Evolutionary conservation across 164 flowering plant genomes (phyloP), one percentile per base, ranked within the genome.

Genomic region (Euptelea pleiosperma): DNA sequence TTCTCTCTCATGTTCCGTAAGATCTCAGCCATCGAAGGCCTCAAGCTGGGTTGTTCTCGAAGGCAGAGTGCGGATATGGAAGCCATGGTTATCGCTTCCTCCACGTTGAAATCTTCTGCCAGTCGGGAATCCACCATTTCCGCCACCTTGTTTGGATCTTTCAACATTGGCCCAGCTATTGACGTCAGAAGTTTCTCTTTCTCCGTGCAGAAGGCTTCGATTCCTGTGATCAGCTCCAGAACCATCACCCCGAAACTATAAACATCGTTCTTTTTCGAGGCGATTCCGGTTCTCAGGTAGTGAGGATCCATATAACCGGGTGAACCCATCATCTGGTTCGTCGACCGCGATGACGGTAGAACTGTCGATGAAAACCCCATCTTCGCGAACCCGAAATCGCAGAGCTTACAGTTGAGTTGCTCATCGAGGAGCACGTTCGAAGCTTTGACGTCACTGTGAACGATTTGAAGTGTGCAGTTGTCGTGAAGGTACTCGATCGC

Each of bases 301-400:
- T 77, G 79, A 2, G 96, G 93, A 45, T 89, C 96, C 6, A 80
- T 76, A 55, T 86, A 89, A 3, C 96, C 96, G 0, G 85, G 87
- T 6, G 93, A 89, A 8, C 91, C 93, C 74, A 82, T 52, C 63
- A 82, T 58, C 15, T 73, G 61, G 30, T 50, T 71, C 26, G 44
- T 45, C 15, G 76, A n/a, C n/a, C n/a, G n/a, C n/a, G n/a, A 54
- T 2, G 66, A 56, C 0, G 79, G 75, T 12, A 33, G 50, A 6
- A 81, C 68, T 36, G 68, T 54, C 0, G 91, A 77, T 0, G 91
- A 80, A 49, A 80, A 82, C 1, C 91, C 91, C 80, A 77, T 70
- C 24, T 80, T 84, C 0, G 96, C 82, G 1, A 68, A 83, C 39
- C 93, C 96, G 21, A 89, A 85, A 62, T 89, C 96, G 46, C 93